Conservation (phyloP, 805 yeast species). For the Metschnikowia matae region DNA sequence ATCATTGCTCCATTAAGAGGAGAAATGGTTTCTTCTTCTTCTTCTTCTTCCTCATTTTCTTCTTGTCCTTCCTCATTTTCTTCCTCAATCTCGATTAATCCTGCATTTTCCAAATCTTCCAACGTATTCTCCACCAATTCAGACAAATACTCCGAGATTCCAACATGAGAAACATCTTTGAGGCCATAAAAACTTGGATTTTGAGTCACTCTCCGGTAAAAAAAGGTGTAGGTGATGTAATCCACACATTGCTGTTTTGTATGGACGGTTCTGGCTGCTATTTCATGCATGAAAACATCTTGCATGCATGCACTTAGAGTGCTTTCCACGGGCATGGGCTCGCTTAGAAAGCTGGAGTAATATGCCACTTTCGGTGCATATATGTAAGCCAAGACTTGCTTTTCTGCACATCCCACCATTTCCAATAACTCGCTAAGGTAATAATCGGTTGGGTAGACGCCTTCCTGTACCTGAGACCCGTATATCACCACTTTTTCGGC, state of each 20-base stretch:
- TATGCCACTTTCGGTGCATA: conserved; percentile 52
- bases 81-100: conserved; percentile 56
- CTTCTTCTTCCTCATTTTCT: conserved; percentile 36
- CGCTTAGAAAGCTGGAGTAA: conserved; percentile 65
- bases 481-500: conserved; percentile 57
- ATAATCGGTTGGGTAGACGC: conserved; percentile 45
- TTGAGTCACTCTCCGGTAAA: conserved; percentile 71
- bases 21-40: conserved; percentile 36
- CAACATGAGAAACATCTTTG: conserved; percentile 55
- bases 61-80: conserved; percentile 36
- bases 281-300: conserved; percentile 71
- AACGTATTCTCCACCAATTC: conserved; percentile 74
- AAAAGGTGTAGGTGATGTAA: conserved; percentile 81
- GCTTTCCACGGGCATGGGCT: conserved; percentile 84
- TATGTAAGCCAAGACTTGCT: conserved; percentile 52
- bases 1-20: conserved; percentile 73
- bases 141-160: conserved; percentile 77
- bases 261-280: conserved; percentile 59
- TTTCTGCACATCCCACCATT: conserved; percentile 48
- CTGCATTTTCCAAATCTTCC: conserved; percentile 56
- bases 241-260: conserved; percentile 84
- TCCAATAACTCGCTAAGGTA: conserved; percentile 60
- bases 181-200: conserved; percentile 93
- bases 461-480: conserved; percentile 67
- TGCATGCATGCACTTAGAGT: conserved; percentile 52